Evolutionary conservation across 176 grass and related monocot species (phyloP).

Genomic region (Rhynchospora tenuis): DNA sequence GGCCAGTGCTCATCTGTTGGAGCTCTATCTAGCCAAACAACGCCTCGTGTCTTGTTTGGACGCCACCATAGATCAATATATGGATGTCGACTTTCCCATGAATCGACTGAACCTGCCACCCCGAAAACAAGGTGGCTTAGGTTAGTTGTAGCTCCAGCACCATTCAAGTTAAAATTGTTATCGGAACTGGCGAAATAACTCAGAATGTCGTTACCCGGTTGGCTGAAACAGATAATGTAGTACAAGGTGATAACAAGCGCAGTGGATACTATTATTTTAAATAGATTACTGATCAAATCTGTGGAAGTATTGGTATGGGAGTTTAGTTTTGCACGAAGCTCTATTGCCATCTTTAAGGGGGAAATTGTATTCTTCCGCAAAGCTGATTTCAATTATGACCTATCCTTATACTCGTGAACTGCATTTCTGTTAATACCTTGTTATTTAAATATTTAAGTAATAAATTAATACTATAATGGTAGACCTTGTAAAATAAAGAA

Average conservation of each 20-base stretch:
- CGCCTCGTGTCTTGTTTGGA: conserved; percentile 30
- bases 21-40: conserved; percentile 40
- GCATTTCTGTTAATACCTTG: too few relatives aligned
- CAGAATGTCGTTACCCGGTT: neutral
- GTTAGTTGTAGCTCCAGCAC: conserved; percentile 9
- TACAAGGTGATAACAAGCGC: neutral
- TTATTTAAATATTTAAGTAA: too few relatives aligned
- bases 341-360: neutral
- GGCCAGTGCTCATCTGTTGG: conserved; percentile 27
- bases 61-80: conserved; percentile 45
- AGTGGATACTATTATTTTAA: neutral
- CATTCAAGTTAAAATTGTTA: neutral
- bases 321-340: neutral
- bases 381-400: neutral
- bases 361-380: neutral
- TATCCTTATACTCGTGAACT: too few relatives aligned
- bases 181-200: neutral
- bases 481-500: too few relatives aligned
- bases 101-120: conserved; percentile 33
- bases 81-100: conserved; percentile 33
- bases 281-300: neutral
- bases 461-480: too few relatives aligned
- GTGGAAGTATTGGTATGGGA: too few relatives aligned
- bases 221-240: neutral
- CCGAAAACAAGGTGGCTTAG: conserved; percentile 49